A percentile compares a stretch with the other conserved stretches of the same genome.
Evolutionary conservation across 257 asterid genomes (phyloP).

Genomic region (Solanum ahanhuiri): DNA sequence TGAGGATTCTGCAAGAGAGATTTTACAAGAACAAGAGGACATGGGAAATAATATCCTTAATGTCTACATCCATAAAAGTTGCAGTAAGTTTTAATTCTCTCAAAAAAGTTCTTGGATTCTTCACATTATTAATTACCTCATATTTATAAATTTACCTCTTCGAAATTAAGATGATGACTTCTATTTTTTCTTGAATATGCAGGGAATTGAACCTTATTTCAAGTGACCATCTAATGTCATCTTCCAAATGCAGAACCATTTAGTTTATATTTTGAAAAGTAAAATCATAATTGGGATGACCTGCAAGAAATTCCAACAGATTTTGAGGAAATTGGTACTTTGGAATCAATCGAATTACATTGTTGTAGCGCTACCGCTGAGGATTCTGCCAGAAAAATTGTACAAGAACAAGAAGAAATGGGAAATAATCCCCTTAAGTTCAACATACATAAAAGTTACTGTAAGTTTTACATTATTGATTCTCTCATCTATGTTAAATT

Average conservation of each 20-base stretch:
- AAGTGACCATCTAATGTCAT: neutral
- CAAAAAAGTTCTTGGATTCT: neutral
- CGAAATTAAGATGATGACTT: neutral
- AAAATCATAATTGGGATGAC: neutral
- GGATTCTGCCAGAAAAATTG: too few relatives aligned
- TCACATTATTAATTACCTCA: neutral
- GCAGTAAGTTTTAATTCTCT: neutral
- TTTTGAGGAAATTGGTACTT: too few relatives aligned
- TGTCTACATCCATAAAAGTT: constrained; percentile 1
- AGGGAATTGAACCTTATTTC: neutral
- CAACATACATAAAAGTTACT: too few relatives aligned
- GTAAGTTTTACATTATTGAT: too few relatives aligned
- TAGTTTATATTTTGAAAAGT: neutral
- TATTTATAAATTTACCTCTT: neutral
- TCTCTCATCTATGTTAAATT: too few relatives aligned
- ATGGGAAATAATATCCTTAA: neutral
- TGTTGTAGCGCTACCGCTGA: too few relatives aligned
- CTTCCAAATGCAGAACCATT: neutral
- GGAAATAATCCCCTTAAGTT: too few relatives aligned
- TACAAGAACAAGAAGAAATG: too few relatives aligned
- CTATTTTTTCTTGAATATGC: neutral
- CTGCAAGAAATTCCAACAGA: too few relatives aligned
- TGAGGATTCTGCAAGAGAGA: neutral
- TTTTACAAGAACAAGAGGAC: neutral
- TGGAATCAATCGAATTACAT: too few relatives aligned